Evolutionary conservation across 2,329 filamentous ascomycete genomes (phyloP), one percentile per base, ranked within the genome.

Genomic region (Trichocomaceae sp.): DNA sequence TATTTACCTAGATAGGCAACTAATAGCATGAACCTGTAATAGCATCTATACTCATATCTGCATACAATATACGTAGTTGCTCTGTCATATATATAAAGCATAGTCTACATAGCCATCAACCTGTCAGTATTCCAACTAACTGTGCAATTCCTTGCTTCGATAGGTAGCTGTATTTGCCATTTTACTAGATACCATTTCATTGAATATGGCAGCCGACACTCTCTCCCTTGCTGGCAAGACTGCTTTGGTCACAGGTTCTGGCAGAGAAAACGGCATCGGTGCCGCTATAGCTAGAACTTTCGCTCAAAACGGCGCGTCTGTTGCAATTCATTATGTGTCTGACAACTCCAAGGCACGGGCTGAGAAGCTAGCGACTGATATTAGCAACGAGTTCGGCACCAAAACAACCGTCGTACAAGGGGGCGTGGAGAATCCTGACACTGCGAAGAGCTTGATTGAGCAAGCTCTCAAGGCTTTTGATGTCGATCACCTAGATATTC

Each of bases 251-350:
- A 50, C 53, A 3, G 53, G 53, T 13, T 50, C 53, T 9, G 53
- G 53, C 17, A 37, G 23, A 4, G 47, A 45, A 46, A 55, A 50
- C 41, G 53, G 53, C 17, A 55, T 55, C 13, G 53, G 53, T 15
- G 53, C 53, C 13, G 53, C 46, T n/a, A 50, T 50, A 13, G 53
- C 53, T 7, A 19, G 35, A 9, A 47, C 53, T 23, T 41, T 55
- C 9, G 53, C 53, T 10, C 53, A 41, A 19, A 50, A 55, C 31
- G 47, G 53, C 15, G 53, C 52, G 6, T 39, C 35, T 22, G 45
- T 54, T 10, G 46, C 45, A 9, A 49, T 54, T 13, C 39, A 54
- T 17, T 48, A 54, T 29, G 45, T 52, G 26, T 52, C 50, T 3
- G 50, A 47, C 9, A 46, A 41, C 5, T 46, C 41, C 2, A 26